These are phyloP conservation scores for Scleroderma citrinum DNA, from an alignment of 768 basidiomycete genomes.

Conservation along the genomic window DNA sequence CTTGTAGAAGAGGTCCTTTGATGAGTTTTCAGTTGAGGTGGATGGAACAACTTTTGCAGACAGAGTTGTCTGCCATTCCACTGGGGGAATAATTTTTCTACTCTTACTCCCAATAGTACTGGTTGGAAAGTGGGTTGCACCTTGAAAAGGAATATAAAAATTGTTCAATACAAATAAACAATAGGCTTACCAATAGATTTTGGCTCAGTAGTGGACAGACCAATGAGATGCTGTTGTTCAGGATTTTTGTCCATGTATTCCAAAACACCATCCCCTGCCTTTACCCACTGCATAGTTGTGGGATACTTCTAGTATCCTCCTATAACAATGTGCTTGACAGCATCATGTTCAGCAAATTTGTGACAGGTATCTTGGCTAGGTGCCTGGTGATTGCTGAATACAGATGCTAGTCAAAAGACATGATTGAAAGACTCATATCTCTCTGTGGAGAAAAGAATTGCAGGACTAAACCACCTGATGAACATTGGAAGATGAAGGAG, in stretches of 20 bases:
- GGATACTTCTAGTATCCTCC: slow-evolving; percentile 12
- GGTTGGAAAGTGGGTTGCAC: neutral
- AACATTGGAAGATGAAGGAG: slow-evolving; percentile 21
- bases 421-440: slow-evolving; percentile 24
- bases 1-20: neutral
- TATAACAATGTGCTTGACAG: slow-evolving; percentile 9
- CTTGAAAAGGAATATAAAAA: neutral
- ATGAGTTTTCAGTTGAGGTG: neutral
- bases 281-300: slow-evolving; percentile 1
- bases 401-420: slow-evolving; percentile 17
- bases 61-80: slow-evolving; percentile 1
- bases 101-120: neutral
- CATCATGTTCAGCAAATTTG: slow-evolving; percentile 6
- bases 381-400: slow-evolving; percentile 28
- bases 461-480: slow-evolving; percentile 24
- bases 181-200: neutral
- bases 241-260: slow-evolving; percentile 4
- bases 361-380: slow-evolving; percentile 20
- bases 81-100: neutral
- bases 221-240: slow-evolving; percentile 2
- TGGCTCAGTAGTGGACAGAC: neutral
- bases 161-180: neutral
- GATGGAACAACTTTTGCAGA: neutral
- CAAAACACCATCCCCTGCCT: neutral
- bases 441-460: slow-evolving; percentile 26